Percentiles rank a stretch among this genome's conserved stretches.
These are phyloP conservation scores for Oemleria cerasiformis DNA, from an alignment of 306 rosid genomes.

Conservation along the genomic window DNA sequence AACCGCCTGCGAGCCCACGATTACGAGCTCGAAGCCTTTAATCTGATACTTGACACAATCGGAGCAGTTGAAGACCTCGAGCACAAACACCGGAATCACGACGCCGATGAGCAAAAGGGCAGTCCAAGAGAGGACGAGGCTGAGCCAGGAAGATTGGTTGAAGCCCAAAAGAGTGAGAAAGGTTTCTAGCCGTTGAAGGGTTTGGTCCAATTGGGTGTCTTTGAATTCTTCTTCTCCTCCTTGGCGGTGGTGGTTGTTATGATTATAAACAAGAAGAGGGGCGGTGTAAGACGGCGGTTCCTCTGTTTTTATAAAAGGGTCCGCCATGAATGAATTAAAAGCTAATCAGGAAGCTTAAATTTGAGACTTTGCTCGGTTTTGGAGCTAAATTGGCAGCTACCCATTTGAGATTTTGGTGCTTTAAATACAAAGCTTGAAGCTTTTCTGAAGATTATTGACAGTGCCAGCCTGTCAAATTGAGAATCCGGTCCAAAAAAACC, in stretches of 20 bases:
- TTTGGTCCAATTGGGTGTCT: constrained; percentile 38
- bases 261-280: constrained; percentile 38
- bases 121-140: constrained; percentile 45
- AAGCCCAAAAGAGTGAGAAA: constrained; percentile 55
- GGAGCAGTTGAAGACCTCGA: constrained; percentile 35
- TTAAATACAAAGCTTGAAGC: not conserved
- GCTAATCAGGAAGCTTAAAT: not conserved
- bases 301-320: constrained; percentile 37
- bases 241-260: constrained; percentile 6
- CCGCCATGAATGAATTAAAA: constrained; percentile 29
- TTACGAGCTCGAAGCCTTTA: constrained; percentile 52
- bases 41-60: constrained; percentile 47
- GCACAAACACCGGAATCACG: constrained; percentile 43
- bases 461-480: not conserved
- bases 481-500: not conserved
- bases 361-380: not conserved
- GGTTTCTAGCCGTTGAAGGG: constrained; percentile 40
- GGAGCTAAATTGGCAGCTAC: constrained; percentile 13
- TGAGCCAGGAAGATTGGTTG: constrained; percentile 31
- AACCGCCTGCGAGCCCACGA: constrained; percentile 62
- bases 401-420: constrained; percentile 20
- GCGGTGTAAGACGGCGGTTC: constrained; percentile 29
- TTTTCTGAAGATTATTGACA: not conserved
- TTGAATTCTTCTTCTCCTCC: constrained; percentile 14
- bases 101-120: constrained; percentile 46